Conservation (phyloP, 2,329 filamentous ascomycete species). For the Fusarium foetens region DNA sequence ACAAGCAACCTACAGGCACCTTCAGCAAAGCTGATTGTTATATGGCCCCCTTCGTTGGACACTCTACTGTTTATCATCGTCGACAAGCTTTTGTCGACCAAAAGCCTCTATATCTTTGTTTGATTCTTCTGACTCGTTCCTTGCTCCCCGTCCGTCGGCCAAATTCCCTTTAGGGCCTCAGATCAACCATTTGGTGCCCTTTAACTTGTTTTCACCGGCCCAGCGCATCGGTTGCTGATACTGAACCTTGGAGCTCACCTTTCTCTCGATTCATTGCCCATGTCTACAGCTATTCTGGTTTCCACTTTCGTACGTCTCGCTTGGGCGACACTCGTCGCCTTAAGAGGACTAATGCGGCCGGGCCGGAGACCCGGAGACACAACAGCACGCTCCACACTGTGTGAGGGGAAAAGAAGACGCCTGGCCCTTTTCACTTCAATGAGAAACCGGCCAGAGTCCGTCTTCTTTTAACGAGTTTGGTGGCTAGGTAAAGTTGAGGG, state of each 20-base stretch:
- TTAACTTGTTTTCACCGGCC: neutral
- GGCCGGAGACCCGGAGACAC: slow-evolving; percentile 29
- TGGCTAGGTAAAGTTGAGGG: neutral
- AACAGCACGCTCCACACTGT: slow-evolving; percentile 31
- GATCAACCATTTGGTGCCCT: neutral
- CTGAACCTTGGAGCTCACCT: neutral
- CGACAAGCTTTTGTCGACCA: neutral
- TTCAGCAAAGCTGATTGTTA: neutral
- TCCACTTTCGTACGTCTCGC: slow-evolving; percentile 36
- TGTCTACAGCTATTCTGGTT: slow-evolving; percentile 26
- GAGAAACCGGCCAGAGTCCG: neutral
- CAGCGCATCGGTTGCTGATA: neutral
- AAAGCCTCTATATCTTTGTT: slow-evolving; percentile 18
- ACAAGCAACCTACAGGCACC: neutral
- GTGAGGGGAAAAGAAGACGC: neutral
- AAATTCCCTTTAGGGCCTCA: slow-evolving; percentile 13
- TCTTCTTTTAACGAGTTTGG: neutral
- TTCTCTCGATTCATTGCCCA: slow-evolving; percentile 8
- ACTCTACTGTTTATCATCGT: neutral
- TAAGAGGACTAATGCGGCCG: slow-evolving; percentile 38
- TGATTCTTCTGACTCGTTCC: slow-evolving; percentile 29
- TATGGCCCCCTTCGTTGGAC: too few relatives aligned
- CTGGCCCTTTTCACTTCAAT: neutral
- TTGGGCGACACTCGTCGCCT: slow-evolving; percentile 34
- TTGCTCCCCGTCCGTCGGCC: neutral